Evolutionary conservation across 1,284 basidiomycete species (phyloP).

Genomic region (Flammula alnicola): DNA sequence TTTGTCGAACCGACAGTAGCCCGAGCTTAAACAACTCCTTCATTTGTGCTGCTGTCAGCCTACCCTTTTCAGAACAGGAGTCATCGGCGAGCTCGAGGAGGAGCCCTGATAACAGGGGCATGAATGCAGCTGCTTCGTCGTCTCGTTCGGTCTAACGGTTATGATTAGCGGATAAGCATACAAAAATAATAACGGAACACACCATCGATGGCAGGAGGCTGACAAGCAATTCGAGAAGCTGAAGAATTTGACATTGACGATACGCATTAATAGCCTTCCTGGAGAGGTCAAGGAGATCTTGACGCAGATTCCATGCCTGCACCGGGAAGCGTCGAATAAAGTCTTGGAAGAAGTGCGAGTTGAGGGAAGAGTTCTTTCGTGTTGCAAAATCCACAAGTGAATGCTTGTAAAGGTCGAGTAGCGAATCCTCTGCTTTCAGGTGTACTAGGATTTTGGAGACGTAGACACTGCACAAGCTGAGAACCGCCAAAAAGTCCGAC

Average conservation of each 20-base stretch:
- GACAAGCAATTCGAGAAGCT: constrained; percentile 72
- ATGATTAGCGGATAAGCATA: not conserved
- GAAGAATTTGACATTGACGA: constrained; percentile 76
- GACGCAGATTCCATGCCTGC: constrained; percentile 71
- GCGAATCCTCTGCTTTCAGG: constrained; percentile 43
- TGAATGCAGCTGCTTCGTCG: constrained; percentile 53
- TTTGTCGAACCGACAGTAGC: constrained; percentile 68
- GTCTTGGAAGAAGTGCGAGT: constrained; percentile 79
- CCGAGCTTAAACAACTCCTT: constrained; percentile 84
- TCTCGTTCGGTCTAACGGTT: constrained; percentile 27
- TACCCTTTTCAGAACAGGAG: constrained; percentile 53
- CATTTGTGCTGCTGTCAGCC: constrained; percentile 68
- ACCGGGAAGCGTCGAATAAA: constrained; percentile 74
- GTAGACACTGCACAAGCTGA: constrained; percentile 78
- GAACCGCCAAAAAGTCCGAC: constrained; percentile 64
- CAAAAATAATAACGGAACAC: constrained; percentile 29
- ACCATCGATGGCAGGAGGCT: constrained; percentile 62
- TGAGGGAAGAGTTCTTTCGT: constrained; percentile 81
- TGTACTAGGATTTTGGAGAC: constrained; percentile 65
- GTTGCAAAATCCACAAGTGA: constrained; percentile 82
- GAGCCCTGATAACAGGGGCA: constrained; percentile 53
- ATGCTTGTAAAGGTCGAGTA: constrained; percentile 63
- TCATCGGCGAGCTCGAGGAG: constrained; percentile 56
- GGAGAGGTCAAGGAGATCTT: constrained; percentile 59
- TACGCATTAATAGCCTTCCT: constrained; percentile 74